Conservation (phyloP, 2,329 filamentous ascomycete genomes). For the Knoxdaviesia proteae region DNA sequence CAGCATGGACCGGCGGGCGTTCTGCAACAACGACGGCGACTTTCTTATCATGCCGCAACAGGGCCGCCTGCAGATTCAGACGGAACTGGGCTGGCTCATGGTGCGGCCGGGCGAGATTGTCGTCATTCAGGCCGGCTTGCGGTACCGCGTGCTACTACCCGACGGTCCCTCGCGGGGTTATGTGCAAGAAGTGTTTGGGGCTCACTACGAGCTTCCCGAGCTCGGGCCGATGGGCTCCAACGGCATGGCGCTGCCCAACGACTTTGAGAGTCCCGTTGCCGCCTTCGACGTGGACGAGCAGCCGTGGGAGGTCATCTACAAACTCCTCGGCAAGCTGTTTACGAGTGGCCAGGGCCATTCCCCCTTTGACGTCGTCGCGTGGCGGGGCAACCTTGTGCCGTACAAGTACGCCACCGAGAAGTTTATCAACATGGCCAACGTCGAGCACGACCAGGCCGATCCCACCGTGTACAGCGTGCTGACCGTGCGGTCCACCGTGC, state of each 20-base stretch:
- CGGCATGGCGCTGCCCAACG: slow-evolving; percentile 41
- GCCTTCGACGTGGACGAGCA: slow-evolving; percentile 33
- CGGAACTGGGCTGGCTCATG: slow-evolving; percentile 41
- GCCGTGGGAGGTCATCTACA: slow-evolving; percentile 36
- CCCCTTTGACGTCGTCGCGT: slow-evolving; percentile 51
- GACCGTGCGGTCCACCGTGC: slow-evolving; percentile 32
- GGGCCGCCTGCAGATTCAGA: slow-evolving; percentile 45
- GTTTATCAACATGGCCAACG: slow-evolving; percentile 35
- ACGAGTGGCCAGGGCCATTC: slow-evolving; percentile 39
- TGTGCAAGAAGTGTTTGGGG: slow-evolving; percentile 44
- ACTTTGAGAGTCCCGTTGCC: slow-evolving; percentile 43
- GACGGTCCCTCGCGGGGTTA: slow-evolving; percentile 43
- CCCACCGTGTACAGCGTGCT: slow-evolving; percentile 46
- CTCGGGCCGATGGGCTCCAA: slow-evolving; percentile 46
- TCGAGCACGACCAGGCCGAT: slow-evolving; percentile 43
- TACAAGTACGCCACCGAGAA: slow-evolving; percentile 36
- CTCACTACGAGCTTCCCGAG: slow-evolving; percentile 44
- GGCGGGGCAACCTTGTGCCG: slow-evolving; percentile 48
- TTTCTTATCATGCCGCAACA: slow-evolving; percentile 45
- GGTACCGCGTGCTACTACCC: slow-evolving; percentile 14
- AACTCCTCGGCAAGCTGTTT: slow-evolving; percentile 41
- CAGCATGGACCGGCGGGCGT: slow-evolving; percentile 23
- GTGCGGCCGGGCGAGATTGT: slow-evolving; percentile 48
- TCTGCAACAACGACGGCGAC: slow-evolving; percentile 42
- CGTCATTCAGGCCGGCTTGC: slow-evolving; percentile 44